Conservation (phyloP, 108 stramenopile species). For the Fragilaria radians region DNA sequence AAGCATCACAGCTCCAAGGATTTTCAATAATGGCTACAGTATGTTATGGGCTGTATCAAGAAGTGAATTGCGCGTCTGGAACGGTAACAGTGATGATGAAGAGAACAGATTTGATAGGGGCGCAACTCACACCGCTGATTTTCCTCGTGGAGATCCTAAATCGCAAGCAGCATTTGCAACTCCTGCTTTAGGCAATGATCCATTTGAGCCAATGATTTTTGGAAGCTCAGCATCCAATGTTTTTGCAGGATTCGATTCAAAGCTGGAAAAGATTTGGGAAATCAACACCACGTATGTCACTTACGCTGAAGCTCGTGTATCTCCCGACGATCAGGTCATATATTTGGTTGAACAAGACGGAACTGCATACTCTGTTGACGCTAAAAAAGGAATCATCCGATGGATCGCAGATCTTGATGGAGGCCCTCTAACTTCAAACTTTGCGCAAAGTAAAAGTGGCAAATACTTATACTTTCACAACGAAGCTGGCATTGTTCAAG, state of each 20-base stretch:
- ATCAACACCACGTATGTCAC: conserved; percentile 1
- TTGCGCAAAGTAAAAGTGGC: conserved; percentile 15
- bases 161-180: neutral
- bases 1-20: conserved; percentile 20
- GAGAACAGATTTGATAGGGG: conserved; percentile 4
- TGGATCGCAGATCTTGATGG: conserved; percentile 9
- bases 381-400: neutral
- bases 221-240: conserved; percentile 10
- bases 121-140: neutral
- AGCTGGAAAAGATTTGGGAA: conserved; percentile 1
- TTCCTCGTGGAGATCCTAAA: neutral
- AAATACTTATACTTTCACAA: conserved; percentile 12
- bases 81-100: conserved; percentile 4
- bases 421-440: conserved; percentile 3
- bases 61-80: conserved; percentile 23
- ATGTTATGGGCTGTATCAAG: conserved; percentile 23
- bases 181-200: conserved; percentile 4
- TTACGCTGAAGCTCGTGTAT: conserved; percentile 4
- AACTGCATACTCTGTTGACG: conserved; percentile 1
- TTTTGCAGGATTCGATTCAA: conserved; percentile 1
- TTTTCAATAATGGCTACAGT: conserved; percentile 23
- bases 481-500: conserved; percentile 7
- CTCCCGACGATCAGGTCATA: conserved; percentile 7
- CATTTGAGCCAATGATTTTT: conserved; percentile 10
- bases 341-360: conserved; percentile 14